A percentile compares a stretch with the other conserved stretches of the same genome.
phyloP scores from a whole-genome alignment of 2,329 filamentous ascomycete genomes.

The Calycina herbarum region DNA sequence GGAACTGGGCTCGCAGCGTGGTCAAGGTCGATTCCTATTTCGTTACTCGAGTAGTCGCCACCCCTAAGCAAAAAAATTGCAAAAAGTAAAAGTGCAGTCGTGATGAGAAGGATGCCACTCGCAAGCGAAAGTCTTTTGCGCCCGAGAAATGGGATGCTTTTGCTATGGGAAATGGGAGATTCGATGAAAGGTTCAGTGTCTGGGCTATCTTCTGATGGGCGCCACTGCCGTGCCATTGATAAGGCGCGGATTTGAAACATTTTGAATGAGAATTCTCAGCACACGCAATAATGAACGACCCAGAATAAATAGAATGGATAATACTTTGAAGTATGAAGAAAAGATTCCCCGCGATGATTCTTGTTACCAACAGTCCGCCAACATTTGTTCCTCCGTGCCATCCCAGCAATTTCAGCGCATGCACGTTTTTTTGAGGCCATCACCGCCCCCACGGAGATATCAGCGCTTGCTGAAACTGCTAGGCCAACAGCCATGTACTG shows the following conservation, averaged over 20 bases:
- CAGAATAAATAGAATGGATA: background rate
- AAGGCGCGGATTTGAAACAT: background rate
- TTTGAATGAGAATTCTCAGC: background rate
- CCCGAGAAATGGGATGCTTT: background rate
- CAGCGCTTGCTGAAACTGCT: background rate
- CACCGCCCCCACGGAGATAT: background rate
- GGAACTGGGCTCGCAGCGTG: background rate
- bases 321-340: background rate
- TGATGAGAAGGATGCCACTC: background rate
- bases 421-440: background rate
- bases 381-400: background rate
- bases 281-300: background rate
- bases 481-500: too few relatives aligned
- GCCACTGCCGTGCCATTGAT: background rate
- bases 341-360: background rate
- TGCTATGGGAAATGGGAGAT: background rate
- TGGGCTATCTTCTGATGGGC: background rate
- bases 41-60: background rate
- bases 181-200: background rate
- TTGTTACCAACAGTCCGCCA: background rate
- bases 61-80: background rate
- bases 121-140: background rate
- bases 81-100: background rate
- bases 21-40: too few relatives aligned
- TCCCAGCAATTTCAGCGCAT: too few relatives aligned